These are phyloP conservation scores for Smallanthus sonchifolius DNA, from an alignment of 129 eudicot genomes.

Conservation along the genomic window DNA sequence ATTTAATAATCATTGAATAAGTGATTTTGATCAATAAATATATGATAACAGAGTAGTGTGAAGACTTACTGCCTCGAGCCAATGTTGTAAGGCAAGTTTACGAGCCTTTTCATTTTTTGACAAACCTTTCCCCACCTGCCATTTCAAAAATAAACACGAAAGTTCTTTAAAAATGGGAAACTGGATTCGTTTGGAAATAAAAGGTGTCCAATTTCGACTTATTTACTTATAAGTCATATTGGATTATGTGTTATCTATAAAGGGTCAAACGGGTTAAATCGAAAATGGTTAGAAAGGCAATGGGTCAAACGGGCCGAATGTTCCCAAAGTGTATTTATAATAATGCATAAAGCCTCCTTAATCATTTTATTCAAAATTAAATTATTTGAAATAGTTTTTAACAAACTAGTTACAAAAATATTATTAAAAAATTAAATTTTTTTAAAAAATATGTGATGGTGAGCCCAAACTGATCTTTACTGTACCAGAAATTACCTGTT, in stretches of 20 bases:
- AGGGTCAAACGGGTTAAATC: background rate
- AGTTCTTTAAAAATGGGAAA: background rate
- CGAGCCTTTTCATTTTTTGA: slow-evolving; percentile 84
- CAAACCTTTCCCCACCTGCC: slow-evolving; percentile 86
- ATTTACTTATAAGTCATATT: background rate
- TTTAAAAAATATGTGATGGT: background rate
- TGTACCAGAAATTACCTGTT: background rate
- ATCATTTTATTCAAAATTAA: background rate
- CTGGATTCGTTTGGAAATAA: background rate
- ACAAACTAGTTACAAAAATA: background rate
- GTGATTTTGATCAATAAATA: background rate
- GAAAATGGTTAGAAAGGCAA: background rate
- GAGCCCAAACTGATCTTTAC: background rate
- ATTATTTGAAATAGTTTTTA: background rate
- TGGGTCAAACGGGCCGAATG: background rate
- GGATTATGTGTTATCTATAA: background rate
- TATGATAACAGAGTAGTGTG: background rate
- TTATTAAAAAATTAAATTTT: background rate
- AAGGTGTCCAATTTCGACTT: background rate
- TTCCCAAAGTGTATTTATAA: background rate
- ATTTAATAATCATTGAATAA: background rate
- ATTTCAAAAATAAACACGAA: background rate
- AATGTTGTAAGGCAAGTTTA: slow-evolving; percentile 87
- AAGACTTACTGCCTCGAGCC: slow-evolving; percentile 94
- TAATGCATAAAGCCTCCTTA: background rate